Evolutionary conservation across 1,284 basidiomycete species (phyloP), one percentile per base, ranked within the genome.

Genomic region (Malassezia obtusa): DNA sequence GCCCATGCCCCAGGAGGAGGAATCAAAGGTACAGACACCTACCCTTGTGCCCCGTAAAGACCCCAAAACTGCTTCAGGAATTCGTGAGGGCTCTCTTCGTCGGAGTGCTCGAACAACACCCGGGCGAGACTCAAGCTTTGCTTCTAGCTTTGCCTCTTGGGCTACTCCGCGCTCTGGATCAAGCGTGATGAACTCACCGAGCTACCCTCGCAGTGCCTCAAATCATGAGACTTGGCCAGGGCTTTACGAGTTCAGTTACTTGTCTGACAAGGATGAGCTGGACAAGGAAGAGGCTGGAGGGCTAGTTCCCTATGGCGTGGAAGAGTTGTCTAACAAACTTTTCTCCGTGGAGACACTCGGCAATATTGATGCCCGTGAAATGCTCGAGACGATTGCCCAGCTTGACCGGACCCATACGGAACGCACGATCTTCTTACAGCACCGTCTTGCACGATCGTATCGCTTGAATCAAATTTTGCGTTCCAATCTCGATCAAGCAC

Each of bases 361-460:
- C 25, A 31, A 45, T n/a, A 32, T 46, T n/a, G 53, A 56, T 24
- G 39, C 49, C 21, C 35, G 28, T 15, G 53, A 56, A 36, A 15
- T 56, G n/a, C 31, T 56, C 22, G 53, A 50, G 21, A 56, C 45
- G 32, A 32, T 56, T 28, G 53, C 37, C 11, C 48, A 49, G 26
- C 44, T 56, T 33, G 53, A 56, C 37, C 53, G 53, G 21, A 56
- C 53, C 3, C 53, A 56, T 14, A 40, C 49, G 4, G 48, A 56
- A 25, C 48, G 53, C 15, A 56, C 53, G 14, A 40, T 56, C 28
- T 56, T 56, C 14, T 22, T 56, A 25, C 53, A 56, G 39, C 53
- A 56, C 36, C 41, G 53, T 1, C 53, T 56, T n/a, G 53, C 53
- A n/a, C 53, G 53, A 17, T 39, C 53, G 28, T 37, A 56, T 15